Evolutionary conservation across 192 early-diverging fungal species (phyloP).

Genomic region (Linnemannia exigua): DNA sequence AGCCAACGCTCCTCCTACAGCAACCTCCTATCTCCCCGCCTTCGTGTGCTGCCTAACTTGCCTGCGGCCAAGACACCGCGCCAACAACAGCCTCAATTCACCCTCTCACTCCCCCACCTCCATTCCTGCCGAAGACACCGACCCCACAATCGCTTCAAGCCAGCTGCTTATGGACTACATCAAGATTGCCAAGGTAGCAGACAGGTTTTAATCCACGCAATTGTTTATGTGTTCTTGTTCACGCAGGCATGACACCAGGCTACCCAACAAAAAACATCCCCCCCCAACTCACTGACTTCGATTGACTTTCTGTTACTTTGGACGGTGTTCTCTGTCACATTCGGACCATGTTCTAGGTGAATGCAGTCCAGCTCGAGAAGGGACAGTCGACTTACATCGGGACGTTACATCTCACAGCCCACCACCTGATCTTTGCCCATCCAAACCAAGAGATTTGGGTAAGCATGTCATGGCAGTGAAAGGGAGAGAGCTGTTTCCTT

Average conservation of each 20-base stretch:
- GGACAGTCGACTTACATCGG: slow-evolving; percentile 50
- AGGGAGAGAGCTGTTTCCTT: slow-evolving; percentile 18
- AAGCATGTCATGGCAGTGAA: not conserved
- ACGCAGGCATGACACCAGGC: not conserved
- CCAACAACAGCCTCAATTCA: not conserved
- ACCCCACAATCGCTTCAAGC: not conserved
- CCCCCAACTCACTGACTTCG: not conserved
- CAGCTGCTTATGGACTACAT: slow-evolving; percentile 37
- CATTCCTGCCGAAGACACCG: not conserved
- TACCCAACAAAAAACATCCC: not conserved
- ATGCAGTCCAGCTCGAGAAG: slow-evolving; percentile 64
- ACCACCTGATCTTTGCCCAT: slow-evolving; percentile 81
- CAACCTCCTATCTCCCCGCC: not conserved
- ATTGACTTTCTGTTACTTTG: slow-evolving; percentile 1
- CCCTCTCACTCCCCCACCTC: not conserved
- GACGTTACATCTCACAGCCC: slow-evolving; percentile 80
- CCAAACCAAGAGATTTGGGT: slow-evolving; percentile 77
- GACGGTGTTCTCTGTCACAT: slow-evolving; percentile 2
- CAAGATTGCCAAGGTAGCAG: slow-evolving; percentile 48
- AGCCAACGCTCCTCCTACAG: not conserved
- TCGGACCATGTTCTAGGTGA: slow-evolving; percentile 5
- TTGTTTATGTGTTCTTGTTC: not conserved
- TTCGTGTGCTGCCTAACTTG: slow-evolving; percentile 2
- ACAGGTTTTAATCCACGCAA: not conserved
- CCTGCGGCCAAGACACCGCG: not conserved